Percentiles rank a stretch among this genome's conserved stretches.
phyloP scores from a whole-genome alignment of 2,329 filamentous ascomycete species.

The Alternaria brassicae region DNA sequence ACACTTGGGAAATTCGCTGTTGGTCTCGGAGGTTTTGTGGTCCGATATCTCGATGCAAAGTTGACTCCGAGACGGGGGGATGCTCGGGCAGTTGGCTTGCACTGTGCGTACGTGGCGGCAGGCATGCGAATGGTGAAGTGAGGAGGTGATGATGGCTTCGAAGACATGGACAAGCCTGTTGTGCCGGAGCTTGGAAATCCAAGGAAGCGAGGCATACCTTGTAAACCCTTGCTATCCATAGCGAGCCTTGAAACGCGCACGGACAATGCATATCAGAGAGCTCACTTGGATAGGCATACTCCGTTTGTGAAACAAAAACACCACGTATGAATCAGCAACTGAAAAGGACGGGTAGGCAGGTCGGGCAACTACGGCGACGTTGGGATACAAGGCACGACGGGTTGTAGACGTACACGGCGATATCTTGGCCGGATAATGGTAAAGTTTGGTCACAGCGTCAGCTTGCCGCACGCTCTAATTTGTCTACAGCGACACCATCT shows the following conservation, averaged over 20 bases:
- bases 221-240: neutral
- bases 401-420: constrained; percentile 6
- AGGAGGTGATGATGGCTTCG: constrained; percentile 14
- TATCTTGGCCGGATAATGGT: constrained; percentile 5
- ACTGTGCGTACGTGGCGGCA: constrained; percentile 17
- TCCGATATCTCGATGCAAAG: constrained; percentile 1
- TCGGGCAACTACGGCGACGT: neutral
- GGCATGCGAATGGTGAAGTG: constrained; percentile 16
- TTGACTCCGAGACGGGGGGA: neutral
- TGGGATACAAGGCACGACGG: constrained; percentile 12
- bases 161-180: constrained; percentile 11
- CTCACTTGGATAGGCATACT: neutral
- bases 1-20: constrained; percentile 3
- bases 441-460: constrained; percentile 2
- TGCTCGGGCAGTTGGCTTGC: constrained; percentile 9
- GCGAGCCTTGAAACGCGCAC: neutral
- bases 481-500: neutral
- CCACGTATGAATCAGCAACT: neutral
- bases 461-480: constrained; percentile 1
- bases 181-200: neutral
- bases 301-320: neutral
- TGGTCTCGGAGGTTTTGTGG: constrained; percentile 6
- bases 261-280: neutral
- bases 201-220: constrained; percentile 1
- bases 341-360: neutral